Conservation (phyloP, 2,329 filamentous ascomycete species). For the Aspergillus nomiae region DNA sequence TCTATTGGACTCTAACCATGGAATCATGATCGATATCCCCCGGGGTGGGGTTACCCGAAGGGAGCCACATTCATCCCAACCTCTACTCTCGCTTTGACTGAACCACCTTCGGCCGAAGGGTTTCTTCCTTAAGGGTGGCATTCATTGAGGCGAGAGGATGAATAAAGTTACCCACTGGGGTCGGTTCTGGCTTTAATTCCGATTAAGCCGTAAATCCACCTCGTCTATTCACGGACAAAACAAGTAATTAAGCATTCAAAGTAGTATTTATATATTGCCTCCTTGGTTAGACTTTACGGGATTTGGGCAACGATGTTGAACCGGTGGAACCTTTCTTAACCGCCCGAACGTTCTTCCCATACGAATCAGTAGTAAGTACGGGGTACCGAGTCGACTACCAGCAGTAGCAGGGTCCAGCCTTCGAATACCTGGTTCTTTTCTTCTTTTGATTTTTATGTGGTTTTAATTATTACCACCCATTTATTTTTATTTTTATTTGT, state of each 20-base stretch:
- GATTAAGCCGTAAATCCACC: not conserved
- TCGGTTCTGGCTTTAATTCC: not conserved
- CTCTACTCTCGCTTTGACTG: not conserved
- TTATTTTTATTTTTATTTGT: not conserved
- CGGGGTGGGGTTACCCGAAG: constrained; percentile 12
- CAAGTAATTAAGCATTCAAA: not conserved
- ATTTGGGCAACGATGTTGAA: not conserved
- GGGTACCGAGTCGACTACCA: not conserved
- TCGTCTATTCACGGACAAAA: not conserved
- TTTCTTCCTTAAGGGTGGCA: not conserved
- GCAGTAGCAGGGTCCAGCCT: not conserved
- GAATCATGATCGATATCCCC: constrained; percentile 13
- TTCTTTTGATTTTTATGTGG: not conserved
- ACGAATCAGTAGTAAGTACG: not conserved
- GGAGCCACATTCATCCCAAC: constrained; percentile 5
- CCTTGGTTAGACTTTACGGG: not conserved
- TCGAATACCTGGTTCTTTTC: not conserved
- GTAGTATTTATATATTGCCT: not conserved
- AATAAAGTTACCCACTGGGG: not conserved
- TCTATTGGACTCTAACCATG: constrained; percentile 12
- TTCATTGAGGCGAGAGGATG: not conserved
- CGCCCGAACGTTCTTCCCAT: not conserved
- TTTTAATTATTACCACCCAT: not conserved
- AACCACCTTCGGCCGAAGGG: not conserved
- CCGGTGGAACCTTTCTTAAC: not conserved